Evolutionary conservation across 345 rosid genomes (phyloP).

Genomic region (Murraya paniculata): DNA sequence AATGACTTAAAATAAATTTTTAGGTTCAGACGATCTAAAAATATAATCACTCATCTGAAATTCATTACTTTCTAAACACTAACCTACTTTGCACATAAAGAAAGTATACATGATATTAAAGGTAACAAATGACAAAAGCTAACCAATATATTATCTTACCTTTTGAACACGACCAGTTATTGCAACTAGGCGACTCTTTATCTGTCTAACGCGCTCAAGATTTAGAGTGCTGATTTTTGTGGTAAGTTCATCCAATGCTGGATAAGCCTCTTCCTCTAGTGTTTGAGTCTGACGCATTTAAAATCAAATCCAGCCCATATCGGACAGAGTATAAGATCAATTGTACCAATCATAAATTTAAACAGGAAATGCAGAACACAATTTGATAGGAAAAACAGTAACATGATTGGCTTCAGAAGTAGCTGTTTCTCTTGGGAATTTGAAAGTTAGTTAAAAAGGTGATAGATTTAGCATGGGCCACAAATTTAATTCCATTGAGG

Average conservation of each 20-base stretch:
- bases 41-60: background rate
- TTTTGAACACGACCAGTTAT: conserved; percentile 74
- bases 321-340: background rate
- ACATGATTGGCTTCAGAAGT: background rate
- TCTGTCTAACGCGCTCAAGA: conserved; percentile 71
- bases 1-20: background rate
- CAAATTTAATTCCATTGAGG: background rate
- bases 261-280: conserved; percentile 76
- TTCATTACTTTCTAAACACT: background rate
- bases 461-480: background rate
- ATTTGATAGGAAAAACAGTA: background rate
- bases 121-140: background rate
- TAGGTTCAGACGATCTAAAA: background rate
- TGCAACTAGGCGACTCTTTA: conserved; percentile 73
- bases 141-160: conserved; percentile 31
- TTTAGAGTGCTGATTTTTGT: conserved; percentile 76
- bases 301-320: background rate
- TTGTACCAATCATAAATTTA: background rate
- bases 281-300: conserved; percentile 41
- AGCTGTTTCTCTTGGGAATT: background rate
- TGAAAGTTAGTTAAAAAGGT: background rate
- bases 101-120: background rate
- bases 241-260: conserved; percentile 78
- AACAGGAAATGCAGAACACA: background rate
- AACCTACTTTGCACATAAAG: background rate